Evolutionary conservation across 2,329 filamentous ascomycete species (phyloP), one percentile per base, ranked within the genome.

Genomic region (Orbilia blumenaviensis): DNA sequence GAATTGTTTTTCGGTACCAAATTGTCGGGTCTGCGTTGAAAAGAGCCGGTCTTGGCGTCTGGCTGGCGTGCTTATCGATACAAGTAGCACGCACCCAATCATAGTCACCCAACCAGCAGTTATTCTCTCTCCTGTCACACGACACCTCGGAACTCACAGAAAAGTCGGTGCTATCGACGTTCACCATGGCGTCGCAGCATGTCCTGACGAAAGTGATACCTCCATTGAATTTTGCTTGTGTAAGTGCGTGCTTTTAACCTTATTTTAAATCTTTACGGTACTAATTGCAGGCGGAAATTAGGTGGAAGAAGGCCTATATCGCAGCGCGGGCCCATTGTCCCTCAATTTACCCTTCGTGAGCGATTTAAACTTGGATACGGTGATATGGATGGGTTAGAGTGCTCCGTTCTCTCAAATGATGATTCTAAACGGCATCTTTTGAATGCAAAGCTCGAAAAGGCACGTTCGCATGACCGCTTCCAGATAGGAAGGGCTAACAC

Each of bases 221-320:
- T n/a, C 80, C 79, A 25, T 61, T 78, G 34, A 80, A 79, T 62
- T 80, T 80, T 66, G 79, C 78, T 18, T 78, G 73, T 36, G 77
- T 78, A 72, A 66, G 77, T 75, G 25, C 3, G 2, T 25, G 72
- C 21, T 41, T 27, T 48, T 44, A 32, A 21, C 32, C 6, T 14
- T 42, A 16, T 63, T 41, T 66, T 34, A 4, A 42, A 8, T n/a
- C 21, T 44, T 64, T 42, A 34, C n/a, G n/a, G 27, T 63, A 18
- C 63, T 66, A 60, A 64, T 44, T 29, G 4, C n/a, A 25, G 18
- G 27, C 23, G 34, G 32, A 42, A 23, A 14, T 9, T 62, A 80
- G 67, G 79, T 80, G 0, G 80, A 80, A 42, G 78, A 79, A 48
- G 80, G 80, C 4, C 46, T 80, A 8, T 80, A 77, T 69, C 58